phyloP scores from a whole-genome alignment of 768 basidiomycete species.

The Kwoniella mangroviensis region DNA sequence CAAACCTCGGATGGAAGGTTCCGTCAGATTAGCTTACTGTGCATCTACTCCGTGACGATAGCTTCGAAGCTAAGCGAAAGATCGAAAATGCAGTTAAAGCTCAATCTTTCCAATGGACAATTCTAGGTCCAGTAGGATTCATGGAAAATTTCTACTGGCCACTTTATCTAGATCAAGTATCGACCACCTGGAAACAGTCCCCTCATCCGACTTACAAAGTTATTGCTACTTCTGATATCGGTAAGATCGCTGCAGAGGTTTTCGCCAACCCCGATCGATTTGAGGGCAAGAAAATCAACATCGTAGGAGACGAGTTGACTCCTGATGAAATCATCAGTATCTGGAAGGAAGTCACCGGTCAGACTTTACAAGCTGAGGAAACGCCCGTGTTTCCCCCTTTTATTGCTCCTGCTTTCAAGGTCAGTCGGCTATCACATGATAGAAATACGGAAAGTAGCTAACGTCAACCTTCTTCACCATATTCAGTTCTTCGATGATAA shows the following conservation, averaged over 20 bases:
- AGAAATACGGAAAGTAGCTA: not conserved
- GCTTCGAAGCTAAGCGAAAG: constrained; percentile 23
- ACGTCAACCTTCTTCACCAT: not conserved
- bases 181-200: constrained; percentile 19
- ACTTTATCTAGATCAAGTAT: constrained; percentile 15
- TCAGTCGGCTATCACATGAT: constrained; percentile 1
- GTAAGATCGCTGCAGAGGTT: constrained; percentile 16
- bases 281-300: constrained; percentile 13
- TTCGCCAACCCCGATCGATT: constrained; percentile 21
- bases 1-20: no score
- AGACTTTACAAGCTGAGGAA: constrained; percentile 10
- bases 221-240: constrained; percentile 24
- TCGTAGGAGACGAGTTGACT: constrained; percentile 24
- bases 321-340: constrained; percentile 16
- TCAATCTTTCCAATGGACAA: constrained; percentile 16
- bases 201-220: constrained; percentile 15
- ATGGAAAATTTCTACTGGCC: constrained; percentile 26
- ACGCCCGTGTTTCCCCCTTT: constrained; percentile 14
- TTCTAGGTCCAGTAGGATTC: constrained; percentile 26
- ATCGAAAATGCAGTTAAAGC: constrained; percentile 14
- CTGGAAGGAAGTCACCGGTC: constrained; percentile 22
- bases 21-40: no score
- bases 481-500: constrained; percentile 18
- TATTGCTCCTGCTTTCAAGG: constrained; percentile 10
- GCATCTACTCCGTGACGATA: not conserved